These are phyloP conservation scores for Syzygium oleosum DNA, from an alignment of 345 rosid species.

Conservation along the genomic window DNA sequence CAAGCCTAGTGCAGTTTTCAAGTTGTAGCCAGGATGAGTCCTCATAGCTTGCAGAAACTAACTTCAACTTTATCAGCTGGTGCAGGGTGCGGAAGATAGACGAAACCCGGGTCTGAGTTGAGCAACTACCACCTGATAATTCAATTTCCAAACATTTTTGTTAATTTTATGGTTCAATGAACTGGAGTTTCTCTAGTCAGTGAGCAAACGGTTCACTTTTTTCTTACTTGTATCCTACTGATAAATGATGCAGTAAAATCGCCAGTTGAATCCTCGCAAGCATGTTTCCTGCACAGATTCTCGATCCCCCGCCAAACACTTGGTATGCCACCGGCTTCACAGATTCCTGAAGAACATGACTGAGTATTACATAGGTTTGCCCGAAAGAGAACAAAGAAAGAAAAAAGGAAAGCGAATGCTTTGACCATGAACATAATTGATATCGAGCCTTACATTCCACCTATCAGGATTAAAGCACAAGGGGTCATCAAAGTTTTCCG, in stretches of 20 bases:
- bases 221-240: constrained; percentile 34
- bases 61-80: constrained; percentile 19
- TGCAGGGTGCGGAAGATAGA: constrained; percentile 12
- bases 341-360: constrained; percentile 10
- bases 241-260: constrained; percentile 32
- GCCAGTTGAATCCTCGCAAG: constrained; percentile 28
- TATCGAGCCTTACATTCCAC: constrained; percentile 20
- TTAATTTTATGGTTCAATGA: not conserved
- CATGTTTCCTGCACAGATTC: constrained; percentile 37
- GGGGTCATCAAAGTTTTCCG: constrained; percentile 14
- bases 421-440: not conserved
- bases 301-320: constrained; percentile 23
- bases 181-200: not conserved
- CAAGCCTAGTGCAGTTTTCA: not conserved
- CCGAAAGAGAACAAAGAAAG: not conserved
- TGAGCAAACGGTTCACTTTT: not conserved
- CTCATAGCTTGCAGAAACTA: constrained; percentile 8
- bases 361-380: not conserved
- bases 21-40: not conserved
- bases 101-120: constrained; percentile 15
- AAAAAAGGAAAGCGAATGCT: not conserved
- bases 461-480: constrained; percentile 35
- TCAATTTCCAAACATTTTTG: not conserved
- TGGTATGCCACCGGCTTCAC: constrained; percentile 14
- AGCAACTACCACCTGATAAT: constrained; percentile 25